Evolutionary conservation across 768 basidiomycete genomes (phyloP).

Genomic region (Royoungia palumana): DNA sequence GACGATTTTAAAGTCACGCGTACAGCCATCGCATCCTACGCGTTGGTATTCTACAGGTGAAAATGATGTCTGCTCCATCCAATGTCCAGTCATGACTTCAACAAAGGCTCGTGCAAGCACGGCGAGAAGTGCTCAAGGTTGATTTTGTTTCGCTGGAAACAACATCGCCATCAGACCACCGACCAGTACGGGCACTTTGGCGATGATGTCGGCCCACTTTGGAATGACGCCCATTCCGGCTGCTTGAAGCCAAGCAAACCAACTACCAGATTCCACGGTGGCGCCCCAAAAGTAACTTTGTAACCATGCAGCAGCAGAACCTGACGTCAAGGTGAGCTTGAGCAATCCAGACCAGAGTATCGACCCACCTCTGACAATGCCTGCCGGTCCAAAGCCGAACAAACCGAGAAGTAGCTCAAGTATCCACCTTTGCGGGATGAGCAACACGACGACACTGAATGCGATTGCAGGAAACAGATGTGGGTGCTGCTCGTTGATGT

Average conservation of each 20-base stretch:
- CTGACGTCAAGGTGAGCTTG: not conserved
- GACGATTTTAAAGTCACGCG: no score
- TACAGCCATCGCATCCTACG: no score
- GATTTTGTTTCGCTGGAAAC: not conserved
- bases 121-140: no score
- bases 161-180: not conserved
- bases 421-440: slow-evolving; percentile 15
- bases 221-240: slow-evolving; percentile 12
- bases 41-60: no score
- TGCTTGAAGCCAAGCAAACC: slow-evolving; percentile 14
- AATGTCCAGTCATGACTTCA: no score
- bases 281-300: slow-evolving; percentile 8
- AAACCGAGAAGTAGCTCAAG: slow-evolving; percentile 9
- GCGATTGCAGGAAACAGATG: slow-evolving; percentile 1
- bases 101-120: no score
- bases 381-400: slow-evolving; percentile 16
- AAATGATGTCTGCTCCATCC: no score
- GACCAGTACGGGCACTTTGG: not conserved
- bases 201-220: slow-evolving; percentile 1
- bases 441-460: slow-evolving; percentile 1
- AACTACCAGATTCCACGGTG: slow-evolving; percentile 1
- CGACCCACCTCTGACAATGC: slow-evolving; percentile 12
- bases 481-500: slow-evolving; percentile 13
- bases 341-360: fast-evolving
- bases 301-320: slow-evolving; percentile 12